Conservation (phyloP, 2,329 filamentous ascomycete genomes). For the Polytolypa hystricis region DNA sequence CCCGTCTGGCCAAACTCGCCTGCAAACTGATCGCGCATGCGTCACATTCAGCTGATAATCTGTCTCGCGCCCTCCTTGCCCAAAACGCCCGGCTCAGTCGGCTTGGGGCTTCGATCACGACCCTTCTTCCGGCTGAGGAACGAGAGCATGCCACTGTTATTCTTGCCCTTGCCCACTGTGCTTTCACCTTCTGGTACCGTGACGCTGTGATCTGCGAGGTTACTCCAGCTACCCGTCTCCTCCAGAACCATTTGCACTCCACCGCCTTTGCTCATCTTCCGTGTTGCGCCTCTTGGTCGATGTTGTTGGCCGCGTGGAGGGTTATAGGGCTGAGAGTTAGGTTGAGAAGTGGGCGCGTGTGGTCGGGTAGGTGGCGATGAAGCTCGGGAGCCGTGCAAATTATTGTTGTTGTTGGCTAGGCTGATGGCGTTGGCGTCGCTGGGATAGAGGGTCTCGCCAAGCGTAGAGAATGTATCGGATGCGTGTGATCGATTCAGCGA, state of each 20-base stretch:
- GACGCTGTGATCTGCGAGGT: constrained; percentile 73
- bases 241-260: constrained; percentile 87
- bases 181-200: constrained; percentile 57
- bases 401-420: background rate
- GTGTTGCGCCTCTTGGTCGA: constrained; percentile 49
- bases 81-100: constrained; percentile 81
- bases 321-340: constrained; percentile 23
- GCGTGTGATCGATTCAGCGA: constrained; percentile 18
- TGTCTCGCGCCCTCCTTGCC: constrained; percentile 90
- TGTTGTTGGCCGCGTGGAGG: constrained; percentile 28
- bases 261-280: constrained; percentile 66
- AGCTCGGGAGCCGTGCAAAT: too few species aligned
- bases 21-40: too few species aligned
- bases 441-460: constrained; percentile 20
- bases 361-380: constrained; percentile 11
- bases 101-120: constrained; percentile 82
- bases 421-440: constrained; percentile 12
- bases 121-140: constrained; percentile 86
- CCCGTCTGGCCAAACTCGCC: too few species aligned
- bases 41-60: constrained; percentile 53
- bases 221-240: constrained; percentile 80
- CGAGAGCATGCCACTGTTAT: constrained; percentile 68
- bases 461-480: constrained; percentile 18
- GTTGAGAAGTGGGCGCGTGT: constrained; percentile 16
- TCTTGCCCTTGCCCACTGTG: constrained; percentile 20